A percentile compares a stretch with the other conserved stretches of the same genome.
Conservation (phyloP, 2,329 filamentous ascomycete species). For the Scedosporium boydii region DNA sequence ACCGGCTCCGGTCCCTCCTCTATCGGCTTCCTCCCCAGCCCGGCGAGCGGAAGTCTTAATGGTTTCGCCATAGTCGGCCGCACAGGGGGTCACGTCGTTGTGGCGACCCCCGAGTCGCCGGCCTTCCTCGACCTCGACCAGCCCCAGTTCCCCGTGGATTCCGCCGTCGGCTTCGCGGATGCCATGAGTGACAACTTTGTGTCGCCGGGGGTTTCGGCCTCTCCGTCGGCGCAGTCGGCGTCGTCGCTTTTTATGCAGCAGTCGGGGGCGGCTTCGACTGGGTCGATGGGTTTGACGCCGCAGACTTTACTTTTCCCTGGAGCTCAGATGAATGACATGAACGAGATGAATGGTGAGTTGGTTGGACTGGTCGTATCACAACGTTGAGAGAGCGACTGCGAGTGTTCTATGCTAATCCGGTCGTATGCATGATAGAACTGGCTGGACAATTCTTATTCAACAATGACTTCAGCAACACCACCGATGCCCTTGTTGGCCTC, state of each 20-base stretch:
- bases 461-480: not conserved
- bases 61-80: slow-evolving; percentile 39
- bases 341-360: too few relatives aligned
- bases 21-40: slow-evolving; percentile 37
- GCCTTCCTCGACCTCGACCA: slow-evolving; percentile 35
- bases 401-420: not conserved
- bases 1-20: slow-evolving; percentile 24
- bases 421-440: not conserved
- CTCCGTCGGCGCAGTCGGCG: not conserved
- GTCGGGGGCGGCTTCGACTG: not conserved
- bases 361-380: too few relatives aligned
- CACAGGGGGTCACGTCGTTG: slow-evolving; percentile 12
- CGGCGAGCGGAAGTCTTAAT: slow-evolving; percentile 39
- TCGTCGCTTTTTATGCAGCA: not conserved
- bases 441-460: not conserved
- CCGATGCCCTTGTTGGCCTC: not conserved
- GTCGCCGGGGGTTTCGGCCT: not conserved
- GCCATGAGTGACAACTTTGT: slow-evolving; percentile 6
- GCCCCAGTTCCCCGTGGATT: slow-evolving; percentile 16
- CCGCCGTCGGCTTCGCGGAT: slow-evolving; percentile 23
- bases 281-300: slow-evolving; percentile 17
- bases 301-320: slow-evolving; percentile 29
- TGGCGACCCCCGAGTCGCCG: slow-evolving; percentile 17
- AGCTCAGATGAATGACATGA: slow-evolving; percentile 23
- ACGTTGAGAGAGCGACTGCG: too few relatives aligned